A percentile compares a stretch with the other conserved stretches of the same genome.
These are phyloP conservation scores for Bombardia bombarda DNA, from an alignment of 495 filamentous ascomycete genomes.

Conservation along the genomic window DNA sequence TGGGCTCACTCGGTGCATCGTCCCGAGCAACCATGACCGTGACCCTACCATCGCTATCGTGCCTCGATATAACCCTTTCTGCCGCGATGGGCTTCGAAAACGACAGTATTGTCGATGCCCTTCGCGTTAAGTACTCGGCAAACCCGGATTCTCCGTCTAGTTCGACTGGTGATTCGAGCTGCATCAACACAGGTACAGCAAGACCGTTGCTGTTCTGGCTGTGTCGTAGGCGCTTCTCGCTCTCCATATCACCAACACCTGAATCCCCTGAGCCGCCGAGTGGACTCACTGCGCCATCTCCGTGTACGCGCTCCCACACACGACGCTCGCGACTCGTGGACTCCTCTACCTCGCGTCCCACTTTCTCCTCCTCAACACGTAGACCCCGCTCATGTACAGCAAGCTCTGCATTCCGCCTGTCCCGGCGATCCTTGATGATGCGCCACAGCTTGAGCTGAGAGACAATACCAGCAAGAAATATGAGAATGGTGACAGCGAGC, in stretches of 20 bases:
- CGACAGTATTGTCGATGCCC: no score
- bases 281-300: constrained; percentile 32
- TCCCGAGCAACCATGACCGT: constrained; percentile 35
- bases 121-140: no score
- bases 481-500: constrained; percentile 65
- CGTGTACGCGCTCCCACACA: constrained; percentile 78
- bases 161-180: no score
- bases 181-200: no score
- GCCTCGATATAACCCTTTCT: no score
- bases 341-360: constrained; percentile 60
- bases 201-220: no score
- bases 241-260: constrained; percentile 43
- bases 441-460: constrained; percentile 86
- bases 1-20: constrained; percentile 16
- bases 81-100: no score
- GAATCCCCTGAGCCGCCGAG: constrained; percentile 36
- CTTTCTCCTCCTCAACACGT: constrained; percentile 63
- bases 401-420: constrained; percentile 48
- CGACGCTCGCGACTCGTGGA: constrained; percentile 56
- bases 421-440: constrained; percentile 66
- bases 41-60: constrained; percentile 22
- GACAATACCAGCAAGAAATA: constrained; percentile 66
- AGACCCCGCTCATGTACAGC: constrained; percentile 49
- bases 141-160: no score
- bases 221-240: constrained; percentile 39